Evolutionary conservation across 2,329 filamentous ascomycete species (phyloP), one percentile per base, ranked within the genome.

Genomic region (Thelonectria discophora): DNA sequence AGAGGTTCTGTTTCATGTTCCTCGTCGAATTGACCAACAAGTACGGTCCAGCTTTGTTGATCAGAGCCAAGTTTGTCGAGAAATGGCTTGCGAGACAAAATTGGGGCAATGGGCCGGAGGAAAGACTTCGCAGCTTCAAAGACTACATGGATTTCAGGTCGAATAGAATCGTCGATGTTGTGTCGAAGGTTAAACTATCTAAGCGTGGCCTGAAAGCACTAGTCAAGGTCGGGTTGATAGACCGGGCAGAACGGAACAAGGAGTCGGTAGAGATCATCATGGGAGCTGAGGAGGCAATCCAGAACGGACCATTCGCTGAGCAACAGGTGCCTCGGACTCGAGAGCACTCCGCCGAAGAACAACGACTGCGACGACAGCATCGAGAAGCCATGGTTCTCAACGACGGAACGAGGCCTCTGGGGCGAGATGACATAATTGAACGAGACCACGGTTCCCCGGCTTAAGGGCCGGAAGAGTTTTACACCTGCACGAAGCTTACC

Each of bases 331-430:
- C 75, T 32, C 70, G 78, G 37, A 72, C 75, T 2, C 69, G 81
- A 62, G 84, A 86, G 59, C 84, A 87, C 73, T 87, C 81, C 61
- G 81, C 78, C 7, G 88, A 88, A 72, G 91, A 94, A 74, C 88
- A 91, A 70, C 86, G 90, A 55, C 81, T 94, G 62, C 82, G 93
- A 62, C 85, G 93, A 66, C 85, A 92, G 51, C 86, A 94, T 72
- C 85, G 93, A 67, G 93, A 97, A 79, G 93, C 93, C 5, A 94
- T 97, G 86, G 93, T 97, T 18, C 81, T 97, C 58, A 94, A 93
- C 71, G 93, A 97, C 71, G 91, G 92, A n/a, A 92, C 87, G 20
- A 84, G 89, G 32, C 90, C 91, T 1, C 76, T 97, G 46, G 88
- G 86, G 4, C 86, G 88, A 65, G 87, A 87, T 46, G 91, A 97